Evolutionary conservation across 2,329 filamentous ascomycete species (phyloP).

Genomic region (Rhynchosporium secalis): DNA sequence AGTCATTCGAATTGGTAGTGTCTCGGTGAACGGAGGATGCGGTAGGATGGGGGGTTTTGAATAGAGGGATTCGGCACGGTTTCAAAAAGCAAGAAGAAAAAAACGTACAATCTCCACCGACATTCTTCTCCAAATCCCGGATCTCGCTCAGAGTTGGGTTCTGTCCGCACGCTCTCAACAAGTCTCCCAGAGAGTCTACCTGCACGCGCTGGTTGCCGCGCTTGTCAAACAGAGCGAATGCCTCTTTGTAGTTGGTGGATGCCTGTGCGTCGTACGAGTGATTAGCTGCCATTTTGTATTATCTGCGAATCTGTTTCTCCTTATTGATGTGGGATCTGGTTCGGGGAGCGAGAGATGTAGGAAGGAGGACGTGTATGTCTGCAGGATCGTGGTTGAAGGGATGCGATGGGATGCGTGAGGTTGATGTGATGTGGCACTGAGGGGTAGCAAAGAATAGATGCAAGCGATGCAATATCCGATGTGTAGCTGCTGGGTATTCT

Average conservation of each 20-base stretch:
- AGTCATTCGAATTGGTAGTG: no score
- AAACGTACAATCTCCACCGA: constrained; percentile 86
- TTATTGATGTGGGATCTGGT: no score
- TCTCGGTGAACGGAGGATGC: no score
- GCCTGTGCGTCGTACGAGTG: constrained; percentile 51
- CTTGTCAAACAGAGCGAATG: constrained; percentile 99
- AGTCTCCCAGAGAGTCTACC: constrained; percentile 83
- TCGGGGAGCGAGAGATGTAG: no score
- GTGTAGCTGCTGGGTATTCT: background rate
- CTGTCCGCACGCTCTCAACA: constrained; percentile 94
- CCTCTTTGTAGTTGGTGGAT: constrained; percentile 99
- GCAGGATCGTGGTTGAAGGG: no score
- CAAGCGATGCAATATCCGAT: background rate
- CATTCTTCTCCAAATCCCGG: constrained; percentile 82
- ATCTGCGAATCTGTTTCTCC: no score
- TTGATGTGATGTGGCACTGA: background rate
- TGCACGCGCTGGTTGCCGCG: constrained; percentile 92
- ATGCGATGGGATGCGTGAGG: background rate
- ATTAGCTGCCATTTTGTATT: constrained; percentile 14
- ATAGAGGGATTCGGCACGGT: constrained; percentile 8
- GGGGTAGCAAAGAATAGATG: background rate
- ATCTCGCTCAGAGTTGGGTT: constrained; percentile 97
- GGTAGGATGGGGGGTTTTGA: background rate
- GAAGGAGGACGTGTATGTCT: background rate
- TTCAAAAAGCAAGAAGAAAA: background rate